These are phyloP conservation scores for Cardamine chenopodiifolia DNA, from an alignment of 345 rosid species.

Conservation along the genomic window DNA sequence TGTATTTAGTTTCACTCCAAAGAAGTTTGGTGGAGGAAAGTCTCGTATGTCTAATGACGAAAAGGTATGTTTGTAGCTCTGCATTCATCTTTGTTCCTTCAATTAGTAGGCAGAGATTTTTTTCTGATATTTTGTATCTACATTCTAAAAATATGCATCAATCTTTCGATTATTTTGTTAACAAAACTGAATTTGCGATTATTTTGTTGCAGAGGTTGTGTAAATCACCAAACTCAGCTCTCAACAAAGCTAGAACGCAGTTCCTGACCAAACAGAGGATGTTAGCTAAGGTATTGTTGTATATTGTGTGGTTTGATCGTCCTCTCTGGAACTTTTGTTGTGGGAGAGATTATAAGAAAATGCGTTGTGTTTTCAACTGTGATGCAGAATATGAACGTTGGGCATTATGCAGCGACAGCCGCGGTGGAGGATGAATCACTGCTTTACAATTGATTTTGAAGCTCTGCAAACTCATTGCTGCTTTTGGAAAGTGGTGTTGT, in stretches of 20 bases:
- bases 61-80: constrained; percentile 53
- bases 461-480: constrained; percentile 11
- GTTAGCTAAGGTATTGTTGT: constrained; percentile 58
- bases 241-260: constrained; percentile 89
- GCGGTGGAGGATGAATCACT: constrained; percentile 31
- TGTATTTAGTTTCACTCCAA: constrained; percentile 73
- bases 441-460: constrained; percentile 9
- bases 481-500: background rate
- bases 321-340: background rate
- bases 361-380: background rate
- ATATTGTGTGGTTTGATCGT: background rate
- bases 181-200: background rate
- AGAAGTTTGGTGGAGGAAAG: constrained; percentile 51
- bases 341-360: background rate
- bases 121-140: background rate
- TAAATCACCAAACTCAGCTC: constrained; percentile 76
- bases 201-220: constrained; percentile 63
- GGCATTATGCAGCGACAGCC: constrained; percentile 38
- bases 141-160: background rate
- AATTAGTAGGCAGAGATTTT: background rate
- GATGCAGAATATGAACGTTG: constrained; percentile 40
- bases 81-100: background rate
- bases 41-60: constrained; percentile 51
- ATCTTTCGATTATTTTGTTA: too few relatives aligned
- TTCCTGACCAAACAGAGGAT: constrained; percentile 78